Percentiles rank a stretch among this genome's conserved stretches.
These are phyloP conservation scores for Wickerhamomyces sp. DNA, from an alignment of 1,139 yeast species.

Conservation along the genomic window DNA sequence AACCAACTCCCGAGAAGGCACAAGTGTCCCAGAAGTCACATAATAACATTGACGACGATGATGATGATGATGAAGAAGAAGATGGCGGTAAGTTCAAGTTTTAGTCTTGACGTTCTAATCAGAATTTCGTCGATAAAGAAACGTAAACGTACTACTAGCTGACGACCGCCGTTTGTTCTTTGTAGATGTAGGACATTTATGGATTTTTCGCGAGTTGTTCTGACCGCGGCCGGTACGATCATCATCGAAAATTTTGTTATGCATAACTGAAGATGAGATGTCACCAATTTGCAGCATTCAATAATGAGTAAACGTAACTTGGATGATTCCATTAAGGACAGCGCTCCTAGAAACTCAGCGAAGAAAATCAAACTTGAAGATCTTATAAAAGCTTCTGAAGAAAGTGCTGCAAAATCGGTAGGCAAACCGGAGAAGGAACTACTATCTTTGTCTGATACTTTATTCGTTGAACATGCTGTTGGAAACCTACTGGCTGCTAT, in stretches of 20 bases:
- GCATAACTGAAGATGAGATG: too few relatives aligned
- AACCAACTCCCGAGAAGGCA: conserved; percentile 1
- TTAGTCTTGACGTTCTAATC: conserved; percentile 5
- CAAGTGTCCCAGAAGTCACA: neutral
- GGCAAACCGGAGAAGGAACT: neutral
- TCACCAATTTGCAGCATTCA: neutral
- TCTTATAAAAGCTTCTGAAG: too few relatives aligned
- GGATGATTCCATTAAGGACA: neutral
- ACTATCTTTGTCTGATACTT: conserved; percentile 29
- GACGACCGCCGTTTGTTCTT: too few relatives aligned
- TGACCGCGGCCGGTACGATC: too few relatives aligned
- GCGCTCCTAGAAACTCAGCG: too few relatives aligned
- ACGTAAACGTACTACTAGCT: too few relatives aligned
- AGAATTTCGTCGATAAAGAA: too few relatives aligned
- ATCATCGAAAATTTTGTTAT: too few relatives aligned
- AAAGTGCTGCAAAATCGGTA: neutral
- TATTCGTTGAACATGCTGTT: conserved; percentile 45
- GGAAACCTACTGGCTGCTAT: conserved; percentile 48
- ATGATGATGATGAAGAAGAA: conserved; percentile 20
- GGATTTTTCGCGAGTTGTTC: too few relatives aligned
- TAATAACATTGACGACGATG: conserved; percentile 7
- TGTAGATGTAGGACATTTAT: too few relatives aligned
- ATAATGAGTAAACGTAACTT: neutral
- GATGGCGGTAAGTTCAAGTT: conserved; percentile 26
- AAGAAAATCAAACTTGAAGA: neutral